phyloP scores from a whole-genome alignment of 2,329 filamentous ascomycete species.

The Chrysoporthe cubensis region DNA sequence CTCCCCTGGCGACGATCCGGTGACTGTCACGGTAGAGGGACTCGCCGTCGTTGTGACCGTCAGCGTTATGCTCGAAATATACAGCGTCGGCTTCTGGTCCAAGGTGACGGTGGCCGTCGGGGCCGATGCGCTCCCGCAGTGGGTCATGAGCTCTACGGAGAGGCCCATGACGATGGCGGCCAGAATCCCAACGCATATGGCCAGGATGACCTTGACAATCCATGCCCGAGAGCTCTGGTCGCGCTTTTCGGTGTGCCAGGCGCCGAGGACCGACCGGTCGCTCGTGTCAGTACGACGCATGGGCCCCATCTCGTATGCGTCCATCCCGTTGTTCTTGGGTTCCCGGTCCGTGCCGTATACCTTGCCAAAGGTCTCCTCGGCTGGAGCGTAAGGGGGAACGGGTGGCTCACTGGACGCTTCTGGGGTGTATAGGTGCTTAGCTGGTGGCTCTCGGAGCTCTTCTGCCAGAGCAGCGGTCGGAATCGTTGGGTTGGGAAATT shows the following conservation, averaged over 20 bases:
- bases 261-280: background rate
- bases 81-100: background rate
- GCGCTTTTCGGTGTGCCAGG: background rate
- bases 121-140: background rate
- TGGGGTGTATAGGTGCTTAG: background rate
- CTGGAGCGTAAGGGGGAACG: background rate
- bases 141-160: background rate
- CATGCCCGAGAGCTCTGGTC: background rate
- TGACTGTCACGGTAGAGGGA: background rate
- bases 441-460: background rate
- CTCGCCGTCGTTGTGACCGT: background rate
- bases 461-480: background rate
- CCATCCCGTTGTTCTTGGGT: background rate
- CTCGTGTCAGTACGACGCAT: background rate
- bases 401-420: background rate
- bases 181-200: background rate
- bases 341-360: background rate
- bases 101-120: background rate
- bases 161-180: conserved; percentile 1
- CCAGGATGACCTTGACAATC: conserved; percentile 7
- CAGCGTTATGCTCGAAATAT: background rate
- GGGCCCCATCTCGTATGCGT: background rate
- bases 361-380: background rate
- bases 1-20: background rate
- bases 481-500: background rate